Evolutionary conservation across 2,329 filamentous ascomycete species (phyloP).

Genomic region (Beauveria asiatica): DNA sequence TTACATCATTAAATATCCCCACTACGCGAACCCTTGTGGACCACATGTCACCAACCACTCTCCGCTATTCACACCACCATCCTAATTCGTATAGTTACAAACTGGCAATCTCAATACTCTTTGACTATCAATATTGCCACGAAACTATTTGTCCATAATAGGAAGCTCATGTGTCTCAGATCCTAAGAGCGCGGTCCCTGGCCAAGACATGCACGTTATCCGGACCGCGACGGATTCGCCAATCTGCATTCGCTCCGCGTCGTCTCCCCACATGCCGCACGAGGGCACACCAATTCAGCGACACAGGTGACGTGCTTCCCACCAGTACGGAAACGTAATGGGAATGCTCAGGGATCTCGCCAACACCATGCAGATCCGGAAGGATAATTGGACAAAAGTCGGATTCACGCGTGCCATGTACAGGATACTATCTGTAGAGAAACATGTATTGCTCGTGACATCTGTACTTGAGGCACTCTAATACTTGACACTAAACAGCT

Average conservation of each 20-base stretch:
- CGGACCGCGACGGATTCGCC: background rate
- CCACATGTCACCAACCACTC: no score
- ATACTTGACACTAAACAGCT: slow-evolving; percentile 10
- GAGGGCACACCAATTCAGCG: background rate
- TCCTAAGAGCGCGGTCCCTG: background rate
- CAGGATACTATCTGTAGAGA: background rate
- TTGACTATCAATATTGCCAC: background rate
- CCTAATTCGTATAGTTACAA: no score
- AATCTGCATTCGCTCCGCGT: background rate
- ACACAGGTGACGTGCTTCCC: background rate
- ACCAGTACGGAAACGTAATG: background rate
- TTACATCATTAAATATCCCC: no score
- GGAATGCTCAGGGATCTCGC: background rate
- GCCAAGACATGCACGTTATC: background rate
- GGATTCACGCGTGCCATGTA: background rate
- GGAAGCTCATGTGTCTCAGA: background rate
- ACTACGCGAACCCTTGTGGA: no score
- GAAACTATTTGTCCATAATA: background rate
- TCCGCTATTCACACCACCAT: no score
- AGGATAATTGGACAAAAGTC: background rate
- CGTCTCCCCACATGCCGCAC: background rate
- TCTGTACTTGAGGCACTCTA: background rate
- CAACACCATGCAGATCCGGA: background rate
- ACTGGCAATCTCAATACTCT: no score
- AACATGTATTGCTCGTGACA: background rate